Evolutionary conservation across 2,329 filamentous ascomycete genomes (phyloP), one percentile per base, ranked within the genome.

Genomic region (Lachnellula subtilissima): DNA sequence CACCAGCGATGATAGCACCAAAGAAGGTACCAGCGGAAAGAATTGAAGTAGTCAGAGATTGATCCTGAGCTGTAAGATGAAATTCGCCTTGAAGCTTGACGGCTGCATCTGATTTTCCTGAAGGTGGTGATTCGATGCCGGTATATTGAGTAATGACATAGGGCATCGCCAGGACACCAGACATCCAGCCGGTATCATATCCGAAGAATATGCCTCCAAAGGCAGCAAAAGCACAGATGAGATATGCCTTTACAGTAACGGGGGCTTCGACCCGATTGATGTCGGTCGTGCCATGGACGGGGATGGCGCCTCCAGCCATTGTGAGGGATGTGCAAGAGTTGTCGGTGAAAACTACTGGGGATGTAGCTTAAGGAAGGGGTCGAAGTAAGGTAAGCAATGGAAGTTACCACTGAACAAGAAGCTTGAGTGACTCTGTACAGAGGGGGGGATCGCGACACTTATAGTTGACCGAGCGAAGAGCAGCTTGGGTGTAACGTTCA

Each of bases 1-100:
- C 87, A 78, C 89, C 89, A 56, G 87, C 88, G 60, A 90, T 83
- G 63, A 93, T 68, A 55, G 89, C 86, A 70, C 89, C 89, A 60
- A 92, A 88, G 79, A 93, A 93, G 63, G 89, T 92, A 73, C 88
- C 87, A 68, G 62, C 82, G 35, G 89, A 92, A 54, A 93, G 82
- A 65, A 93, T 66, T 8, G 64, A 65, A 43, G 64, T 64, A 36
- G 66, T 65, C 14, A 67, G 56, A 19, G 65, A 66, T 48, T 65
- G 63, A 49, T 76, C 74, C 55, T 69, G 73, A 9, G 78, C 74
- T 4, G 76, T 72, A 22, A 83, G 54, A 17, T 40, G 17, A 5
- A 15, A 15, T 17, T 17, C 15, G 64, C 55, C 52, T 54, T 67
- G 68, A n/a, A 63, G 58, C 14, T 54, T 53, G 11, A 42, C 60